These are phyloP conservation scores for Flaveria brownii DNA, from an alignment of 129 eudicot species.

Conservation along the genomic window DNA sequence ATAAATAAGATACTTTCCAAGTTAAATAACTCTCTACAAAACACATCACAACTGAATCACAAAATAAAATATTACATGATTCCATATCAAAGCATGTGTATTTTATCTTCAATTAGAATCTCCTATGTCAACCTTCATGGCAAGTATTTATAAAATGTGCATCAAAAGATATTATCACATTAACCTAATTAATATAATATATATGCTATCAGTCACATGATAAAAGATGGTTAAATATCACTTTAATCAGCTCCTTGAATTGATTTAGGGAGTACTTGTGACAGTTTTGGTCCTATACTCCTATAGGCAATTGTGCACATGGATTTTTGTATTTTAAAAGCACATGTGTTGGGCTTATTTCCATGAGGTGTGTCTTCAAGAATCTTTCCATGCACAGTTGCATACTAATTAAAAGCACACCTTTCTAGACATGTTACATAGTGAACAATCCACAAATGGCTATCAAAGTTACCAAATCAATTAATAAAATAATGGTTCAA, in stretches of 20 bases:
- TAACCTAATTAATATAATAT: neutral
- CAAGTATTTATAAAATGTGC: no score
- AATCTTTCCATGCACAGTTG: slow-evolving; percentile 33
- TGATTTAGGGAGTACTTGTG: slow-evolving; percentile 9
- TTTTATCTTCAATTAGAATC: no score
- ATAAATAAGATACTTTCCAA: no score
- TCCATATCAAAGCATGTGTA: no score
- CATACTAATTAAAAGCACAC: slow-evolving; percentile 33
- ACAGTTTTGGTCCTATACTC: slow-evolving; percentile 26
- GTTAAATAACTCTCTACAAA: no score
- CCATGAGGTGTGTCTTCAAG: slow-evolving; percentile 30
- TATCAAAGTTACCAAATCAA: slow-evolving; percentile 29
- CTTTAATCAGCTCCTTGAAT: neutral
- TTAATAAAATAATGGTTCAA: slow-evolving; percentile 15
- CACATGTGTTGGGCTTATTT: slow-evolving; percentile 24
- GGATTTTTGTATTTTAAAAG: slow-evolving; percentile 19
- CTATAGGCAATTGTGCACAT: slow-evolving; percentile 29
- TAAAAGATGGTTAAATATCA: neutral
- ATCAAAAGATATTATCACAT: no score
- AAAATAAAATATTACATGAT: no score
- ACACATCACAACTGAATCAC: no score
- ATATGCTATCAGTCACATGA: neutral
- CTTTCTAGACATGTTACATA: slow-evolving; percentile 26
- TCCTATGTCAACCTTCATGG: no score
- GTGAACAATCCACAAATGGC: slow-evolving; percentile 29